These are phyloP conservation scores for Nematodospora valgi DNA, from an alignment of 805 yeast species.

Conservation along the genomic window DNA sequence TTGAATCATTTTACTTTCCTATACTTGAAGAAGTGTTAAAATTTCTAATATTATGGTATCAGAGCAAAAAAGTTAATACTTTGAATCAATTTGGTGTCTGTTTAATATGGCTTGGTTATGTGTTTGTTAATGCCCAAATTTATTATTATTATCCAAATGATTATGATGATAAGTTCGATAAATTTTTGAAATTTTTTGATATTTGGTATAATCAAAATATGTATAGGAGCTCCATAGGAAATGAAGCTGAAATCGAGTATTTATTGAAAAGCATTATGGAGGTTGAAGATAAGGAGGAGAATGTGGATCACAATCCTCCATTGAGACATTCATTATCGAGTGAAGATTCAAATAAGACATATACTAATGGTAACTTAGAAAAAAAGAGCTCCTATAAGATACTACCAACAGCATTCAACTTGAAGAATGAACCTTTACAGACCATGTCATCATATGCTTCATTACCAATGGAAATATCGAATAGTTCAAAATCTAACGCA, in stretches of 20 bases:
- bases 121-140: conserved; percentile 1
- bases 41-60: conserved; percentile 6
- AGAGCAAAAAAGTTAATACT: conserved; percentile 3
- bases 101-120: conserved; percentile 9
- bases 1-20: conserved; percentile 14
- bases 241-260: conserved; percentile 10
- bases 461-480: conserved; percentile 3
- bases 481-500: not conserved
- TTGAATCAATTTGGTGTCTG: conserved; percentile 9
- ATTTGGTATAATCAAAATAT: conserved; percentile 16
- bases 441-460: conserved; percentile 1
- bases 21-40: conserved; percentile 13
- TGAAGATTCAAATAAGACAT: conserved; percentile 16
- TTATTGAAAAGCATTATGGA: conserved; percentile 10
- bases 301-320: too few relatives aligned
- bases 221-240: conserved; percentile 8
- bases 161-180: conserved; percentile 12
- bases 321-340: conserved; percentile 14
- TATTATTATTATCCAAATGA: conserved; percentile 7
- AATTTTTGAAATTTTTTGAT: conserved; percentile 15
- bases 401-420: conserved; percentile 14
- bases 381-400: conserved; percentile 9
- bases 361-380: conserved; percentile 5
- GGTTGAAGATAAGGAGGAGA: conserved; percentile 5
- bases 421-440: conserved; percentile 1